Base-by-base conservation (phyloP, 106 monocot species). In the Phalaenopsis equestris region DNA sequence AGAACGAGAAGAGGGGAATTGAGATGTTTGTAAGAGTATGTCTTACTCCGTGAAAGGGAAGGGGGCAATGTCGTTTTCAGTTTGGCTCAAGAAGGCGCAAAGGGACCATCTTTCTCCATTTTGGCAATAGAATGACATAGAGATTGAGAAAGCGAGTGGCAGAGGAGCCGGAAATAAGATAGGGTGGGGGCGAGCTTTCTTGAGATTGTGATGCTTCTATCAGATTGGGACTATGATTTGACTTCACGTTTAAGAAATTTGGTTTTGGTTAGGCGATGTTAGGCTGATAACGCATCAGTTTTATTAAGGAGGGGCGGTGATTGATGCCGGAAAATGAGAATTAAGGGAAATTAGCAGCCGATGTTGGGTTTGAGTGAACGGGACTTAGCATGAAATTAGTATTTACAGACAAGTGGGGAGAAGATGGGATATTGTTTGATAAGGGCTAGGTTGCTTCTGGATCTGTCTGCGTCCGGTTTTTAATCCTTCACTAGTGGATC, bases 81-180 rank as follows among this genome's bases (percentile, higher is more conserved):
- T 61, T 61, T 61, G 61, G 61, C 61, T 61, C 21, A 61, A 61
- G 61, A 61, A 61, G 61, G 61, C 61, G 61, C 61, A 61, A 61
- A 61, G 10, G 61, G 61, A 61, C 61, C 52, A 21, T 21, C 61
- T 61, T 61, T 61, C 61, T 61, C n/a, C 61, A 61, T 61, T 61
- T 21, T 61, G 8, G 61, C 61, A 61, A 61, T 61, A 61, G 61
- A 61, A 61, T 61, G 61, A 61, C 61, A 9, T n/a, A 6, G 21
- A 61, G 21, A 61, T 61, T 21, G 61, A 21, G 18, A 61, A 61
- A 61, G 61, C 21, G 1, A 5, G 61, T 21, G n/a, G n/a, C 61
- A n/a, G 61, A 6, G 21, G 23, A 61, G 21, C 61, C 10, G 23
- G 61, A 61, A 61, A 61, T 61, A 61, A 61, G 61, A 4, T 57